Evolutionary conservation across 2,329 filamentous ascomycete genomes (phyloP).

Genomic region (Helotiales sp.): DNA sequence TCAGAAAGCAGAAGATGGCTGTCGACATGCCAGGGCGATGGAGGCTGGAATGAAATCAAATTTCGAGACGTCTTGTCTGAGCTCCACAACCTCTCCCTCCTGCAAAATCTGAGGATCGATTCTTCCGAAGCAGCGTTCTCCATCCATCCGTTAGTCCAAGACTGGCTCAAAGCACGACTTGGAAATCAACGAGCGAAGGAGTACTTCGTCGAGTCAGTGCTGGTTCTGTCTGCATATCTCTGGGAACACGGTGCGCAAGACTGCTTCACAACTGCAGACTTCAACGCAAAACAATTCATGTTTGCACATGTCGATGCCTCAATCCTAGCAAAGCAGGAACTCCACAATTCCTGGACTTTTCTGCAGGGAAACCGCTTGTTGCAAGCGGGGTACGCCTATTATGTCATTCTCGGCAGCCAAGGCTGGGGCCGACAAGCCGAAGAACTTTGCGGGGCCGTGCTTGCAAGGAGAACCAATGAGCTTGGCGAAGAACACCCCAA

Average conservation of each 20-base stretch:
- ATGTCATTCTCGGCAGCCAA: constrained; percentile 8
- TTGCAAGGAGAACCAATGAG: background rate
- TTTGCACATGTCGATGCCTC: background rate
- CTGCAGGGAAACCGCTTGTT: background rate
- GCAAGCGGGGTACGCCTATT: background rate
- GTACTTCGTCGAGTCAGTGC: background rate
- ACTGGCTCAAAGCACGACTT: constrained; percentile 12
- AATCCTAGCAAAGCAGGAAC: background rate
- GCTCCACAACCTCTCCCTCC: constrained; percentile 31
- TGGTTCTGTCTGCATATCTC: background rate
- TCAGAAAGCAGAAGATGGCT: background rate
- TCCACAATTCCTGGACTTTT: background rate
- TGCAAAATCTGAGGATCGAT: constrained; percentile 24
- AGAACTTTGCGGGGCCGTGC: constrained; percentile 1
- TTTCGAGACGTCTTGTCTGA: constrained; percentile 23
- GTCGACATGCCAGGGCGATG: background rate
- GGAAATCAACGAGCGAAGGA: background rate
- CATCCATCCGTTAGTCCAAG: constrained; percentile 34
- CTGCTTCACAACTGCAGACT: too few relatives aligned
- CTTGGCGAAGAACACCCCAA: constrained; percentile 14
- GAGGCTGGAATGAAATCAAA: background rate
- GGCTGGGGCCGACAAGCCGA: constrained; percentile 19
- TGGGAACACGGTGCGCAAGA: background rate
- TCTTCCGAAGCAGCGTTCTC: constrained; percentile 23
- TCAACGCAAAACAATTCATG: background rate